phyloP scores from a whole-genome alignment of 1,284 basidiomycete genomes.

The Laetiporus sulphureus region DNA sequence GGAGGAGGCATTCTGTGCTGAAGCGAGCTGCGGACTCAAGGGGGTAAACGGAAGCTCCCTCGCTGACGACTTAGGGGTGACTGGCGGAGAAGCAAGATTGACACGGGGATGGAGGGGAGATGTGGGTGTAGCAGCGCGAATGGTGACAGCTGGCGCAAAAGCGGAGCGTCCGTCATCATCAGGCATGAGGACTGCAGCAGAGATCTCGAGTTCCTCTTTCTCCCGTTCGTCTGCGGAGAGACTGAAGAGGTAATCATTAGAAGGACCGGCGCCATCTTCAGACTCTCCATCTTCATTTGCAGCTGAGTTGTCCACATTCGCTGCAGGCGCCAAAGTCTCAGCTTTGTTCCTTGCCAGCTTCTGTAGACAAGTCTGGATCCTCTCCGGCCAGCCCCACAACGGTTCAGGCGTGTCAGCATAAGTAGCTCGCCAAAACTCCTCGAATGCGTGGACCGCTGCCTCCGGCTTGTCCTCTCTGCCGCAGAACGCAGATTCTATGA shows the following conservation, averaged over 20 bases:
- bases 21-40: too few relatives aligned
- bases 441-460: conserved; percentile 39
- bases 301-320: conserved; percentile 2
- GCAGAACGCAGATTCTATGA: conserved; percentile 48
- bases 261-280: too few relatives aligned
- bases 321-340: too few relatives aligned
- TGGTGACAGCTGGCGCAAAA: conserved; percentile 11
- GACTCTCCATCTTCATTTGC: conserved; percentile 18
- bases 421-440: conserved; percentile 48
- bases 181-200: background rate
- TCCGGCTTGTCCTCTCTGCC: conserved; percentile 38
- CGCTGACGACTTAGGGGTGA: too few relatives aligned
- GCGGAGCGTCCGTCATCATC: too few relatives aligned
- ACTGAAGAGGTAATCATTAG: conserved; percentile 8
- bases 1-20: too few relatives aligned
- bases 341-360: conserved; percentile 12
- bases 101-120: too few relatives aligned
- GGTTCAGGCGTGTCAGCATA: conserved; percentile 37
- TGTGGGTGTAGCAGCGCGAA: conserved; percentile 7
- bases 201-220: background rate
- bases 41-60: too few relatives aligned
- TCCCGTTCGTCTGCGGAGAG: background rate
- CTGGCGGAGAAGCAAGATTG: too few relatives aligned
- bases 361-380: conserved; percentile 15
- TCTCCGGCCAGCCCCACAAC: conserved; percentile 40